A percentile compares a stretch with the other conserved stretches of the same genome.
phyloP scores from a whole-genome alignment of 345 rosid species.

The Passiflora organensis region DNA sequence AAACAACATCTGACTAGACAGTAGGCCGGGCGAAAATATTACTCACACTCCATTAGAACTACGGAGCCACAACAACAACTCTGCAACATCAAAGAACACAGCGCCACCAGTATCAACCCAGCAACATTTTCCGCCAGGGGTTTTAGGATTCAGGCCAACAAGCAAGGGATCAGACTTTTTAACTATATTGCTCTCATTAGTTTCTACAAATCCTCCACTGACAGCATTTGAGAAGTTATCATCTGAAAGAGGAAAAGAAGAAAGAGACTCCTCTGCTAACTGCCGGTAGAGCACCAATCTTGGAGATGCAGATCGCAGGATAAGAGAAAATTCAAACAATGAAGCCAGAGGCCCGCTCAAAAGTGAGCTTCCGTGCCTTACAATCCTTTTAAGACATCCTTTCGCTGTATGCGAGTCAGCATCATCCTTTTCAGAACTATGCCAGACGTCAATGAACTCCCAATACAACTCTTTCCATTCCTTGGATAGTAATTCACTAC shows the following conservation, averaged over 20 bases:
- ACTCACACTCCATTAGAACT: conserved; percentile 45
- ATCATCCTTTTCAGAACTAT: conserved; percentile 39
- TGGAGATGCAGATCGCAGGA: conserved; percentile 82
- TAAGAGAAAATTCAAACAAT: conserved; percentile 75
- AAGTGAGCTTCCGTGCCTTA: conserved; percentile 42
- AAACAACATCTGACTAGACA: conserved; percentile 8
- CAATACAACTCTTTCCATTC: conserved; percentile 78
- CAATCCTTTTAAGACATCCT: conserved; percentile 65
- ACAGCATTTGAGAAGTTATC: conserved; percentile 30
- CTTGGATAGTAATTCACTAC: conserved; percentile 76
- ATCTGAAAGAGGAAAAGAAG: conserved; percentile 71
- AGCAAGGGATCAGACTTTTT: conserved; percentile 43
- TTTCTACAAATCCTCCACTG: conserved; percentile 17
- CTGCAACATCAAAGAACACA: conserved; percentile 66
- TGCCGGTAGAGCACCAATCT: conserved; percentile 83
- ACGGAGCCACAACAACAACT: conserved; percentile 56
- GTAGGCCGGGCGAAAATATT: background rate
- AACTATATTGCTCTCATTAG: conserved; percentile 20
- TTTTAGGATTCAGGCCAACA: conserved; percentile 45
- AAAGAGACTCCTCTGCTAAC: conserved; percentile 89
- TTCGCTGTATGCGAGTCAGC: conserved; percentile 58
- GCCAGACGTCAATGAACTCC: conserved; percentile 80
- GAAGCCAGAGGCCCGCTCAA: conserved; percentile 57
- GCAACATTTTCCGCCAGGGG: conserved; percentile 68
- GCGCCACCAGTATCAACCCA: conserved; percentile 90